Evolutionary conservation across 2,329 filamentous ascomycete species (phyloP), one percentile per base, ranked within the genome.

Genomic region (Trichoderma sp.): DNA sequence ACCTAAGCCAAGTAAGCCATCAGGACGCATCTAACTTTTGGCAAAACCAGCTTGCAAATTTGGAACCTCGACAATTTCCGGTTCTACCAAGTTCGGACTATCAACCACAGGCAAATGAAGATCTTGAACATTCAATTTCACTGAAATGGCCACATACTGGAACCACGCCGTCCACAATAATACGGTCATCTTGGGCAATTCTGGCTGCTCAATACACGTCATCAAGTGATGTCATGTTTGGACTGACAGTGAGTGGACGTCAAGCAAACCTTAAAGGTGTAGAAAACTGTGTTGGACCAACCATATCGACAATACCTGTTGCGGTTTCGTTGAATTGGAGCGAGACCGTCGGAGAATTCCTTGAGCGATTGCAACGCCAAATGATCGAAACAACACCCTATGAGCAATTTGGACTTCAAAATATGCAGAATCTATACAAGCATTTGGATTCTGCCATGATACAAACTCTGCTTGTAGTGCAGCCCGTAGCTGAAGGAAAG

Each of bases 391-490:
- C 77, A 76, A 77, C 71, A 1, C 77, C 76, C 4, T 79, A 75
- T 56, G 82, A 80, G 68, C 77, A 82, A 16, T 74, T 79, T 29
- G 80, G 80, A 29, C 72, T 83, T 4, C 78, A 80, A 14, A 78
- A 81, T 64, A 77, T 62, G 88, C 53, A 68, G 27, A 6, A 29
- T 38, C 6, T 35, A 31, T n/a, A 29, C 45, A 64, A 35, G 9
- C 24, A n/a, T 12, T 14, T 62, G 56, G 65, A 50, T 16, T 21
- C 41, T 35, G 45, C 31, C 3, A n/a, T 59, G 18, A 41, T 75
- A 18, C 72, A 75, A 50, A 75, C 72, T 29, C 53, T 75, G 24
- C 63, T 75, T 29, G 72, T 75, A 4, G 72, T 75, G 14, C 72
- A 75, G 18, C 72, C 72, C 14, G 33, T 65, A 18, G 63, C 63